Conservation (phyloP, 1,284 basidiomycete species). For the Trichosporon asahii region DNA sequence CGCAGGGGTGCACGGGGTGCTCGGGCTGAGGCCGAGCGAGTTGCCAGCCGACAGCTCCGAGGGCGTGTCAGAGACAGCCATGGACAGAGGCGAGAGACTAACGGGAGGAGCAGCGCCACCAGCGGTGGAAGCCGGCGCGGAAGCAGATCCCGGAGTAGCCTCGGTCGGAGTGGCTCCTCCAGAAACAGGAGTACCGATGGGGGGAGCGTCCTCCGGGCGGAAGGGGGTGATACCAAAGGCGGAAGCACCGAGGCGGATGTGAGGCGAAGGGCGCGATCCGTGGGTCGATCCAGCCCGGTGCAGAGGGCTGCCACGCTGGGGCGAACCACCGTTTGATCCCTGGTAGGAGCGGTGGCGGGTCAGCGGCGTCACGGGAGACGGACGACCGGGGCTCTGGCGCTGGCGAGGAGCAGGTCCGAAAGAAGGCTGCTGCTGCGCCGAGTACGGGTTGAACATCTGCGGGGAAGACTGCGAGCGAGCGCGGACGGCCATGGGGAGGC, state of each 20-base stretch:
- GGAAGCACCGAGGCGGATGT: slow-evolving; percentile 21
- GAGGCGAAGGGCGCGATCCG: slow-evolving; percentile 21
- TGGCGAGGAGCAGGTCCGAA: slow-evolving; percentile 26
- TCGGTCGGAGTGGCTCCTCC: neutral
- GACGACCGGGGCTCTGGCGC: slow-evolving; percentile 21
- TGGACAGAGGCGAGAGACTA: slow-evolving; percentile 21
- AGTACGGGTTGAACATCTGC: slow-evolving; percentile 15
- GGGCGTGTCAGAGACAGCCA: slow-evolving; percentile 12
- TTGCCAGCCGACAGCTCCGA: slow-evolving; percentile 7
- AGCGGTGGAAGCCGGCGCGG: slow-evolving; percentile 7
- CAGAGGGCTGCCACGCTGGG: slow-evolving; percentile 18
- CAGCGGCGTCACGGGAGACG: slow-evolving; percentile 20
- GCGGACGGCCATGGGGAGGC: slow-evolving; percentile 11
- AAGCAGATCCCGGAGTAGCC: slow-evolving; percentile 6
- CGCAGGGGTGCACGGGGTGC: slow-evolving; percentile 20
- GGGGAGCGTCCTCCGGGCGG: slow-evolving; percentile 8
- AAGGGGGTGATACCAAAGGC: slow-evolving; percentile 24
- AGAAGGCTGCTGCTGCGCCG: slow-evolving; percentile 16
- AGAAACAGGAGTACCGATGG: neutral
- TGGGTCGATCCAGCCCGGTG: slow-evolving; percentile 21
- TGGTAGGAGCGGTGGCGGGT: slow-evolving; percentile 21
- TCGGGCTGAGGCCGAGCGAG: slow-evolving; percentile 12
- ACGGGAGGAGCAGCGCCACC: neutral
- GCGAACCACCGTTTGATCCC: slow-evolving; percentile 14
- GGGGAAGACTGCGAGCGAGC: slow-evolving; percentile 27